phyloP scores from a whole-genome alignment of 257 asterid species.

The Penstemon davidsonii region DNA sequence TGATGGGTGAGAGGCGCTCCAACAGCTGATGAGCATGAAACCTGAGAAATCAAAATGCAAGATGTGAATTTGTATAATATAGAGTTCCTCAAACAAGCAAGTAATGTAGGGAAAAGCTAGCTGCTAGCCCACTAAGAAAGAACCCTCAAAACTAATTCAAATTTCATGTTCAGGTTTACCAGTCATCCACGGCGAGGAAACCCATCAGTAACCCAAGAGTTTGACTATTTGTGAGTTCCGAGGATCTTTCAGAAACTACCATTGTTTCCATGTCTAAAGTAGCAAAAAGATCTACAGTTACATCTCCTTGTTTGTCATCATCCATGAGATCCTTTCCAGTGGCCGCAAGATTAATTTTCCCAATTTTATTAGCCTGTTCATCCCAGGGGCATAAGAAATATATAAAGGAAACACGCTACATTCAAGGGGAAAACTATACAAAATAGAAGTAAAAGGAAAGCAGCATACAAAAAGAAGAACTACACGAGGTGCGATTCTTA shows the following conservation, averaged over 20 bases:
- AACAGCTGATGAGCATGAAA: slow-evolving; percentile 77
- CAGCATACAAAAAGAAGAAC: neutral
- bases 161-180: slow-evolving; percentile 50
- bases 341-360: slow-evolving; percentile 99
- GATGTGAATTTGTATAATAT: slow-evolving; percentile 11
- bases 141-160: slow-evolving; percentile 12
- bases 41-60: slow-evolving; percentile 52
- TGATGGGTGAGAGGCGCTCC: slow-evolving; percentile 82
- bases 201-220: slow-evolving; percentile 89
- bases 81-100: slow-evolving; percentile 5
- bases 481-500: slow-evolving; percentile 10
- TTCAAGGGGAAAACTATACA: neutral
- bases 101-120: neutral
- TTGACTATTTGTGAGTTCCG: slow-evolving; percentile 85
- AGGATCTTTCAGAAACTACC: slow-evolving; percentile 73
- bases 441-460: neutral
- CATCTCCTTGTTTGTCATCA: slow-evolving; percentile 96
- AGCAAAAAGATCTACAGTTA: slow-evolving; percentile 89
- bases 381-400: slow-evolving; percentile 26
- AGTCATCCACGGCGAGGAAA: slow-evolving; percentile 93
- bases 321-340: slow-evolving; percentile 99
- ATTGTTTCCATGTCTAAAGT: slow-evolving; percentile 76
- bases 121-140: slow-evolving; percentile 17
- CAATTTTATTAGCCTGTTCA: slow-evolving; percentile 88
- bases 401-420: slow-evolving; percentile 11